Evolutionary conservation across 345 rosid species (phyloP), one percentile per base, ranked within the genome.

Genomic region (Eutrema heterophyllum): DNA sequence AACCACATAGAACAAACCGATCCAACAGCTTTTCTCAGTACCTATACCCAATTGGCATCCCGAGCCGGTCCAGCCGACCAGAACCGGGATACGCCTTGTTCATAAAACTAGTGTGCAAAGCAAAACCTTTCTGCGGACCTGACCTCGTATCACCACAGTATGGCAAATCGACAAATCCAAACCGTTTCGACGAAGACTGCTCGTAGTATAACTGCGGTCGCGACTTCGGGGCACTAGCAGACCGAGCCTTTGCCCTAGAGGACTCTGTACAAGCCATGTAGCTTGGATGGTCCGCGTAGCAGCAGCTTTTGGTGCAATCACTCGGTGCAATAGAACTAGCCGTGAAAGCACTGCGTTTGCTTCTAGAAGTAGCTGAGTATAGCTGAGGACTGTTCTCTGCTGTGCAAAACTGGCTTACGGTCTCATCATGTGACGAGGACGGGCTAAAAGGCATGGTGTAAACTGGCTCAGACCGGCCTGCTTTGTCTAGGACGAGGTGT

Each of bases 21-120:
- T 51, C 48, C 35, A n/a, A 48, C 30, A 35, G 14, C 15, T 21
- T n/a, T 21, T 45, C 52, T 73, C 55, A 82, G 74, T 71, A 86
- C 71, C 78, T 70, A 18, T 71, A 72, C 27, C 83, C 85, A 33
- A 89, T 33, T 0, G 97, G 97, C 98, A 92, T 86, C 40, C 98
- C 99, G 0, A 88, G 84, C 67, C 81, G 85, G 86, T 95, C 97
- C 82, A 95, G 76, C 38, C 91, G 91, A 57, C 99, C 99, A 0
- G 96, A 96, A 35, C 99, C 99, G 0, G 97, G 98, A 66, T 96
- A 96, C 7, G 91, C 98, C 72, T 86, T 96, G 76, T 74, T 86
- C 11, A 85, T 61, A 36, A 86, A 90, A 70, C 67, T 90, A 8
- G 89, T 74, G 18, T 85, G 88, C 79, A 86, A 43, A 11, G 81